Conservation (phyloP, 2,329 filamentous ascomycete genomes). For the Botrytis pseudocinerea region DNA sequence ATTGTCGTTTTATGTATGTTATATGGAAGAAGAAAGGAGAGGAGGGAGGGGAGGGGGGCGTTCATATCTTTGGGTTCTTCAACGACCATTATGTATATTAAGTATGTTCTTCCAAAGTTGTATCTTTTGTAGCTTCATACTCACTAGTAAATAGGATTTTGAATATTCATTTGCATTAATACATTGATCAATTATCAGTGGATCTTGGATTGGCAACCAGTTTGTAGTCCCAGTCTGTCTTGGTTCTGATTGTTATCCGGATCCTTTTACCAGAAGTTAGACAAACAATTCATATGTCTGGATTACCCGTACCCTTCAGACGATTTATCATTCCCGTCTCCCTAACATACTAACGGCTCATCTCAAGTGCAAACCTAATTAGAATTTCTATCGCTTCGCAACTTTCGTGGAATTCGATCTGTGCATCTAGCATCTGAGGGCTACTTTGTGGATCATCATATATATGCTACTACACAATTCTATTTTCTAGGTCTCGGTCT, state of each 20-base stretch:
- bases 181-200: too few relatives aligned
- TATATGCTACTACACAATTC: not conserved
- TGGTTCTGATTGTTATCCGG: not conserved
- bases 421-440: not conserved
- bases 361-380: not conserved
- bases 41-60: too few relatives aligned
- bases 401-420: fast-evolving
- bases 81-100: too few relatives aligned
- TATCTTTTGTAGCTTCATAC: too few relatives aligned
- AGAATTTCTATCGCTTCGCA: not conserved
- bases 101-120: too few relatives aligned
- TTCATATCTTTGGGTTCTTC: too few relatives aligned
- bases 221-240: not conserved
- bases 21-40: too few relatives aligned
- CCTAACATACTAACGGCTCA: not conserved
- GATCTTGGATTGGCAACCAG: too few relatives aligned
- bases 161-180: too few relatives aligned
- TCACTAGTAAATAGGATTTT: too few relatives aligned
- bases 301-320: not conserved
- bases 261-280: not conserved
- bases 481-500: not conserved
- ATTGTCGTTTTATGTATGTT: too few relatives aligned
- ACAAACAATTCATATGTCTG: not conserved
- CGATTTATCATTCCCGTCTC: fast-evolving
- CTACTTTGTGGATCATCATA: fast-evolving